Evolutionary conservation across 176 grass and related monocot species (phyloP).

Genomic region (Miscanthus lutarioriparius): DNA sequence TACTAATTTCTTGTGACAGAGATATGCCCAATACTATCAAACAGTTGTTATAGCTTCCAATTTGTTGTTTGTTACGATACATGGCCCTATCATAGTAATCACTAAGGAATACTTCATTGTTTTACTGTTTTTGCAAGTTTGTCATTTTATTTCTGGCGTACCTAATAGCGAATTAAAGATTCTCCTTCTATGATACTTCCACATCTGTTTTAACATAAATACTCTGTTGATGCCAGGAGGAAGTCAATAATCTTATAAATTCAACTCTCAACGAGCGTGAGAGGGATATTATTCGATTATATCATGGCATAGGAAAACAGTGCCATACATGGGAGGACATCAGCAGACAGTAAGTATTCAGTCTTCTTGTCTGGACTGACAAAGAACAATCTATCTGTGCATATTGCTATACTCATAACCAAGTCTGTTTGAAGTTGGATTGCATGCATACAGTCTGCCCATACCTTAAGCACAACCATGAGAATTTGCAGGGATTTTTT

Average conservation of each 20-base stretch:
- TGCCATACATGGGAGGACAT: conserved; percentile 93
- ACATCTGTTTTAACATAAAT: conserved; percentile 26
- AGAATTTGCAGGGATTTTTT: not conserved
- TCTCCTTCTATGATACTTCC: not conserved
- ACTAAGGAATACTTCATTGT: not conserved
- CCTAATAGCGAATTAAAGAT: not conserved
- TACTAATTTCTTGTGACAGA: not conserved
- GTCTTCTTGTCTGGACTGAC: conserved; percentile 4
- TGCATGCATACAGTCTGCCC: not conserved
- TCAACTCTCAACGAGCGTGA: conserved; percentile 73
- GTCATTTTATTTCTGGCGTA: not conserved
- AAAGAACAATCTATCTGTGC: not conserved
- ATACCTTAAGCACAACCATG: not conserved
- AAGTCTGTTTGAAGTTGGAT: conserved; percentile 21
- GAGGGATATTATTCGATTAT: conserved; percentile 86
- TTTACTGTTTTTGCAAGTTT: not conserved
- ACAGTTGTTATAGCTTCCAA: not conserved
- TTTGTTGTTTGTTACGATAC: not conserved
- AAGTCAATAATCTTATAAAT: conserved; percentile 78
- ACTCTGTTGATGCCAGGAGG: conserved; percentile 58
- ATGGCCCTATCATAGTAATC: not conserved
- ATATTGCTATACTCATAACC: not conserved
- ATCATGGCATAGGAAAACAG: conserved; percentile 76
- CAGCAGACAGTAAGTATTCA: conserved; percentile 85
- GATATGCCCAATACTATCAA: not conserved